Evolutionary conservation across 1,284 basidiomycete genomes (phyloP), one percentile per base, ranked within the genome.

Genomic region (Xerocomus minutiporus): DNA sequence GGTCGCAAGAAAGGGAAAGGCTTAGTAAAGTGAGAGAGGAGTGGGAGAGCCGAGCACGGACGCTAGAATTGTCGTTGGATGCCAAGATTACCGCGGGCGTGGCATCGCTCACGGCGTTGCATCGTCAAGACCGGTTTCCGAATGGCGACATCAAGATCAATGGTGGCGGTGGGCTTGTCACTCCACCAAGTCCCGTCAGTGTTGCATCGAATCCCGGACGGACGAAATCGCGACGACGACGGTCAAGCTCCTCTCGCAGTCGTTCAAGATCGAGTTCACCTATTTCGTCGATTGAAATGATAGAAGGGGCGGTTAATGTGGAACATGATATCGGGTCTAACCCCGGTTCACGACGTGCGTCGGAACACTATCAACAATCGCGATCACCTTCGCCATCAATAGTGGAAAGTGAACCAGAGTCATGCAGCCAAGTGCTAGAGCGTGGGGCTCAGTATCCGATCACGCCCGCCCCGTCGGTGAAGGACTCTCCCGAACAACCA

Each of bases 1-100:
- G 93, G 91, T 79, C 79, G 6, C 74, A 81, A 25, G 95, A 97
- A 70, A 78, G 92, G 2, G 86, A 89, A 57, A 77, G 89, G 31
- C 75, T 97, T 7, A 75, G 78, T 39, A 77, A 80, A 23, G 88
- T 91, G 8, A 80, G 88, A 35, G 20, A 20, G 20, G 20, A 94
- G 57, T 95, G 91, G 88, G 94, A 97, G 77, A 67, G 43, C 28
- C 71, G 72, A 13, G 66, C 74, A 32, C 68, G 67, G n/a, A 60
- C 63, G 15, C 53, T 76, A n/a, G 78, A 80, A 58, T 64, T 71
- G n/a, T 69, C 71, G 3, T 51, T 80, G 34, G 69, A 71, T 3
- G 67, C 70, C 41, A 76, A 73, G 60, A 69, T 81, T 15, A 81
- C 78, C 56, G 70, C 71, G 0, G 74, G 79, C 0, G 65, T 84